Percentiles rank a stretch among this genome's conserved stretches.
Evolutionary conservation across 2,329 filamentous ascomycete genomes (phyloP).

Genomic region (Clonostachys rhizophaga): DNA sequence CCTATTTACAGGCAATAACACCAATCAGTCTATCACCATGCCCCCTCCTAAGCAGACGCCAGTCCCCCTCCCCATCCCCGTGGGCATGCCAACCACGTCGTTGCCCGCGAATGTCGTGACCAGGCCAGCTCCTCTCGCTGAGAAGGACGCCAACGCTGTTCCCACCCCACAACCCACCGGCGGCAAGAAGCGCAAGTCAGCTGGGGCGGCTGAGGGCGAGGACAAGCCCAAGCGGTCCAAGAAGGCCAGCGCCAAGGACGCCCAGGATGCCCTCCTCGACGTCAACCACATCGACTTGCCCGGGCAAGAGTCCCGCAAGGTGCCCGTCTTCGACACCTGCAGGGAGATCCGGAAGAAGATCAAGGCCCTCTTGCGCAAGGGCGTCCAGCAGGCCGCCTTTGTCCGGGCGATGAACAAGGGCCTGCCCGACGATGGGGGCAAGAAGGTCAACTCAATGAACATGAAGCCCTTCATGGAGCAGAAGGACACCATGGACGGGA

Average conservation of each 20-base stretch:
- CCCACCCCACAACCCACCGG: no score
- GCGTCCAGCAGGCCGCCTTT: conserved; percentile 46
- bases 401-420: conserved; percentile 39
- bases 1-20: no score
- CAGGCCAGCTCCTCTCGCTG: no score
- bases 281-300: conserved; percentile 35
- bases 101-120: no score
- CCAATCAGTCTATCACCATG: no score
- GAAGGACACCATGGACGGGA: conserved; percentile 41
- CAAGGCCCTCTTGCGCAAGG: conserved; percentile 35
- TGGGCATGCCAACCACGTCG: no score
- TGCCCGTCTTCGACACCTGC: conserved; percentile 52
- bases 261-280: conserved; percentile 23
- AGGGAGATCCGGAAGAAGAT: conserved; percentile 55
- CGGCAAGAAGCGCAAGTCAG: no score
- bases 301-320: conserved; percentile 37
- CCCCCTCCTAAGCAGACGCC: no score
- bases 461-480: conserved; percentile 44
- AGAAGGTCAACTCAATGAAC: conserved; percentile 33
- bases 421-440: conserved; percentile 22
- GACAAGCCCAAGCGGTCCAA: conserved; percentile 9
- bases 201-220: conserved; percentile 15
- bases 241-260: conserved; percentile 14
- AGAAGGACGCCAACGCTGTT: no score
- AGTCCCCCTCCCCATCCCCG: no score